These are phyloP conservation scores for Dothideomycetes sp. DNA, from an alignment of 2,329 filamentous ascomycete genomes.

Conservation along the genomic window DNA sequence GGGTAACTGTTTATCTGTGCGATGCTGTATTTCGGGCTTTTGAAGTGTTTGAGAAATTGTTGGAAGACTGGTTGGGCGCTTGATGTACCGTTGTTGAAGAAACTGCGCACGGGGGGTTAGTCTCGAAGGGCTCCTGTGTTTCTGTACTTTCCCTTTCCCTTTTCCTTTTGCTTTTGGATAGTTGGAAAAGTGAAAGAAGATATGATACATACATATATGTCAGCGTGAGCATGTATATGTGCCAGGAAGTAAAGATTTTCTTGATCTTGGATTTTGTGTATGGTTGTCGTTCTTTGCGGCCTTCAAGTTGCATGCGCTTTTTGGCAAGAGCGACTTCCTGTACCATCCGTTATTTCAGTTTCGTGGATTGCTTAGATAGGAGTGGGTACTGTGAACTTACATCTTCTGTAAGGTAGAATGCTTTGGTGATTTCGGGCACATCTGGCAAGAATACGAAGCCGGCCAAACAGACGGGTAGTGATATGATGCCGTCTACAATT, in stretches of 20 bases:
- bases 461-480: slow-evolving; percentile 41
- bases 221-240: slow-evolving; percentile 11
- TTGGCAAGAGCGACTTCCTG: slow-evolving; percentile 38
- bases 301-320: slow-evolving; percentile 43
- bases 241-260: slow-evolving; percentile 8
- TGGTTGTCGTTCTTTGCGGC: slow-evolving; percentile 35
- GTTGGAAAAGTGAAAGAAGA: too few species aligned
- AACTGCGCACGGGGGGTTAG: too few species aligned
- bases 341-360: neutral
- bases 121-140: too few species aligned
- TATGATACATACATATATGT: too few species aligned
- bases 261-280: slow-evolving; percentile 28
- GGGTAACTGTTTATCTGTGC: slow-evolving; percentile 49
- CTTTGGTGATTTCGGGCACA: slow-evolving; percentile 41
- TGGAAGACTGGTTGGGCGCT: slow-evolving; percentile 48
- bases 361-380: slow-evolving; percentile 16
- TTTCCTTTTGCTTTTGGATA: too few species aligned
- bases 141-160: too few species aligned
- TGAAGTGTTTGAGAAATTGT: slow-evolving; percentile 36
- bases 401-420: slow-evolving; percentile 39
- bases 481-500: slow-evolving; percentile 46
- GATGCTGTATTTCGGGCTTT: slow-evolving; percentile 36
- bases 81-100: slow-evolving; percentile 53
- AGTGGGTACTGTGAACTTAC: slow-evolving; percentile 20
- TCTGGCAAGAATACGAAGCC: slow-evolving; percentile 44